A percentile compares a stretch with the other conserved stretches of the same genome.
These are phyloP conservation scores for Nelumbo lutea DNA, from an alignment of 164 flowering plant genomes.

Conservation along the genomic window DNA sequence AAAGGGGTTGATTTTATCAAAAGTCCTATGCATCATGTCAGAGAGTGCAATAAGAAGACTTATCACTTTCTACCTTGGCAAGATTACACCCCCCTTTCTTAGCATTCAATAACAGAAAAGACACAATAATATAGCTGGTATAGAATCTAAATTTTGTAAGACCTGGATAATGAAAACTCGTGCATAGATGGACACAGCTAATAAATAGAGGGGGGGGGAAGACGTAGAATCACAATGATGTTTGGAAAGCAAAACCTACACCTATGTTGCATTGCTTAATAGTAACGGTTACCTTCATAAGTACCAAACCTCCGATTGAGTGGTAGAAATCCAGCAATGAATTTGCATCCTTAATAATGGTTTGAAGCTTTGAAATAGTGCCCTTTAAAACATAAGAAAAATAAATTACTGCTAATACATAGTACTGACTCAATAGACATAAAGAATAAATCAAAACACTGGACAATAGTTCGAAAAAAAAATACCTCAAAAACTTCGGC, in stretches of 20 bases:
- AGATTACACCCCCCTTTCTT: neutral
- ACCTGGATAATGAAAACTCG: neutral
- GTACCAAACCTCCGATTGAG: slow-evolving; percentile 62
- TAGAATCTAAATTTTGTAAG: neutral
- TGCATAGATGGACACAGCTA: neutral
- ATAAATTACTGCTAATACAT: neutral
- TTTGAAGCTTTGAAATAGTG: slow-evolving; percentile 49
- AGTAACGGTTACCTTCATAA: slow-evolving; percentile 56
- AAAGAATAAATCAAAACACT: neutral
- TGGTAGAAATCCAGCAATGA: slow-evolving; percentile 73
- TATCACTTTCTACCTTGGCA: neutral
- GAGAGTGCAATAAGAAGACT: neutral
- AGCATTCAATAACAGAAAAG: neutral
- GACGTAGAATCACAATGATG: neutral
- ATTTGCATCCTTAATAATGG: slow-evolving; percentile 48
- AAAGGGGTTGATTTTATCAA: neutral
- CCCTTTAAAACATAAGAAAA: slow-evolving; percentile 32
- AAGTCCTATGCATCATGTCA: neutral
- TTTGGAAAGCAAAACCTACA: neutral
- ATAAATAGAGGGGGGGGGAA: neutral
- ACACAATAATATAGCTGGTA: neutral
- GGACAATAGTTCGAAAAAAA: neutral
- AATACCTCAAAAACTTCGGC: slow-evolving; percentile 55
- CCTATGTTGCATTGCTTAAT: neutral
- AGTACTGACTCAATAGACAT: neutral